A percentile compares a stretch with the other conserved stretches of the same genome.
phyloP scores from a whole-genome alignment of 768 basidiomycete genomes.

The Pilatotrama ljubarskyi region DNA sequence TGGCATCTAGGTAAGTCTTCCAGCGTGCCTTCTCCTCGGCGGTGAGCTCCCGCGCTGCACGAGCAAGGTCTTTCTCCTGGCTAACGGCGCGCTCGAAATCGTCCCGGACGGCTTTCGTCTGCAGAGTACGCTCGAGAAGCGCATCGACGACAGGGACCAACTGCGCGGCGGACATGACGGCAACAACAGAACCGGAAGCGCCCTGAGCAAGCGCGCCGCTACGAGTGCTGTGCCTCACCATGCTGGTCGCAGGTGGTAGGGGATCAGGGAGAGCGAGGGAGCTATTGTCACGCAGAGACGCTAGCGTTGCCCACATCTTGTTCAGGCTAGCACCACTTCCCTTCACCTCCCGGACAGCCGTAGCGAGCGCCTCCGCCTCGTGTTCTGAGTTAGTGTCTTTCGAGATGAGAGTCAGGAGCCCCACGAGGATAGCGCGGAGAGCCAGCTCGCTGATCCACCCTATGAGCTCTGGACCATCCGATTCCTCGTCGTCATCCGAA shows the following conservation, averaged over 20 bases:
- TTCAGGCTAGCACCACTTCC: constrained; percentile 54
- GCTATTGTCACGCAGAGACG: constrained; percentile 42
- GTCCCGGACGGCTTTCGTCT: constrained; percentile 49
- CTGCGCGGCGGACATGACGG: constrained; percentile 51
- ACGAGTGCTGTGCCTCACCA: constrained; percentile 47
- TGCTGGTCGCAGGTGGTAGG: constrained; percentile 49
- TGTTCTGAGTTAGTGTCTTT: constrained; percentile 44
- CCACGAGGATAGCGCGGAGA: constrained; percentile 60
- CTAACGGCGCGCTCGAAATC: constrained; percentile 61
- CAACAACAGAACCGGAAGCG: constrained; percentile 23
- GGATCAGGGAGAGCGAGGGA: constrained; percentile 56
- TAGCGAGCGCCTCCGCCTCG: constrained; percentile 41
- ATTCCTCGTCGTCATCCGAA: constrained; percentile 35
- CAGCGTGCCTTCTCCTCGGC: constrained; percentile 61
- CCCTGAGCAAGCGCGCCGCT: constrained; percentile 28
- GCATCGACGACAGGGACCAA: constrained; percentile 65
- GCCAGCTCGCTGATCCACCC: constrained; percentile 70
- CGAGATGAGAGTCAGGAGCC: constrained; percentile 60
- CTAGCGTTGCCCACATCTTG: constrained; percentile 63
- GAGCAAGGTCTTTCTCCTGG: constrained; percentile 54
- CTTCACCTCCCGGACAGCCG: constrained; percentile 53
- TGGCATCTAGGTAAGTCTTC: constrained; percentile 38
- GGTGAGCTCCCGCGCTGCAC: constrained; percentile 52
- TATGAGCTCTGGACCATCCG: constrained; percentile 19
- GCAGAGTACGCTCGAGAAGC: constrained; percentile 53